phyloP scores from a whole-genome alignment of 75 land plant genomes.

The Picea glauca region DNA sequence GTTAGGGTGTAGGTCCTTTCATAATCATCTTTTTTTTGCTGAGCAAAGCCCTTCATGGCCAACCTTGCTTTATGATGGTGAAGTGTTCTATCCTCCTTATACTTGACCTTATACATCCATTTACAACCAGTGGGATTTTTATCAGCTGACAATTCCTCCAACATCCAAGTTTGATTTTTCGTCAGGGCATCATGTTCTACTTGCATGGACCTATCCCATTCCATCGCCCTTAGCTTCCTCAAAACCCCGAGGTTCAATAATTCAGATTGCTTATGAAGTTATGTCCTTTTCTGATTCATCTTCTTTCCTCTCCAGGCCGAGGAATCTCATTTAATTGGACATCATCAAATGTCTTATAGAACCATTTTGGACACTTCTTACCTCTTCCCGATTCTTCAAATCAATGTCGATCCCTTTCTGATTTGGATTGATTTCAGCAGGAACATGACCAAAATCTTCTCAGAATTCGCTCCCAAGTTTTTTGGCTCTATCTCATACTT shows the following conservation, averaged over 20 bases:
- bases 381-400: neutral
- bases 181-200: constrained; percentile 1
- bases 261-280: neutral
- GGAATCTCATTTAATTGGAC: neutral
- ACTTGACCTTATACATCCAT: constrained; percentile 7
- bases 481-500: neutral
- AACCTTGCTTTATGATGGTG: constrained; percentile 1
- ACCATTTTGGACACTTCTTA: neutral
- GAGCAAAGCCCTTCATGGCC: constrained; percentile 8
- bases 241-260: neutral
- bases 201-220: constrained; percentile 6
- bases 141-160: neutral
- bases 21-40: constrained; percentile 4
- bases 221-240: neutral
- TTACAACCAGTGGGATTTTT: neutral
- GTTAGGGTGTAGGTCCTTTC: neutral
- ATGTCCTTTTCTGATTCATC: neutral
- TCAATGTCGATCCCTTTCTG: neutral
- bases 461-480: no score
- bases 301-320: neutral
- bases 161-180: constrained; percentile 7
- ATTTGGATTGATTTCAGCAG: neutral
- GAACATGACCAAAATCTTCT: neutral
- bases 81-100: neutral
- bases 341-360: neutral